These are phyloP conservation scores for Magnolia changhungtana DNA, from an alignment of 164 flowering plant genomes.

Conservation along the genomic window DNA sequence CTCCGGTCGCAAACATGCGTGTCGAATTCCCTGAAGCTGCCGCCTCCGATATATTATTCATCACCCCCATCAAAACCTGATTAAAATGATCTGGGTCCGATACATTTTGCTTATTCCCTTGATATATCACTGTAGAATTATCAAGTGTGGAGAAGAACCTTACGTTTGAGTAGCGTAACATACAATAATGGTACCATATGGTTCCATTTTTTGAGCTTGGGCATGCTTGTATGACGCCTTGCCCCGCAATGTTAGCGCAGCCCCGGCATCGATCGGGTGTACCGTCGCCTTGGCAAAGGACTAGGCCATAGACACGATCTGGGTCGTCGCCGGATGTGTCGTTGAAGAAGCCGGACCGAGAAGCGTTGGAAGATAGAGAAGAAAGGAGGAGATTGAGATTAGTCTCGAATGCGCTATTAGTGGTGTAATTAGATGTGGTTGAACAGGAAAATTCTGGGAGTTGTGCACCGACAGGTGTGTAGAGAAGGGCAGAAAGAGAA, in stretches of 20 bases:
- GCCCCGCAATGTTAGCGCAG: background rate
- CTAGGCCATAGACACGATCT: constrained; percentile 2
- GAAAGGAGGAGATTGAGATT: background rate
- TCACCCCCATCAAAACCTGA: background rate
- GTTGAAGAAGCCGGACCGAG: background rate
- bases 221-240: background rate
- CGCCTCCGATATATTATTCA: background rate
- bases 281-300: constrained; percentile 3
- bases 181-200: background rate
- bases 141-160: background rate
- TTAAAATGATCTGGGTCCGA: background rate
- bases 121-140: background rate
- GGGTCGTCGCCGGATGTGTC: background rate
- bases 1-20: constrained; percentile 34
- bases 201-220: background rate
- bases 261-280: background rate
- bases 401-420: background rate
- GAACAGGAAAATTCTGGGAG: background rate
- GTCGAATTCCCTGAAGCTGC: background rate
- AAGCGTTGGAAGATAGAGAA: background rate
- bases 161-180: background rate
- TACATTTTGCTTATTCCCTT: background rate
- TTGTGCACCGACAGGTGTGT: background rate
- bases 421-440: background rate
- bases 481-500: background rate